Percentiles rank a stretch among this genome's conserved stretches.
Conservation (phyloP, 2,329 filamentous ascomycete genomes). For the Alternaria brassicicola region DNA sequence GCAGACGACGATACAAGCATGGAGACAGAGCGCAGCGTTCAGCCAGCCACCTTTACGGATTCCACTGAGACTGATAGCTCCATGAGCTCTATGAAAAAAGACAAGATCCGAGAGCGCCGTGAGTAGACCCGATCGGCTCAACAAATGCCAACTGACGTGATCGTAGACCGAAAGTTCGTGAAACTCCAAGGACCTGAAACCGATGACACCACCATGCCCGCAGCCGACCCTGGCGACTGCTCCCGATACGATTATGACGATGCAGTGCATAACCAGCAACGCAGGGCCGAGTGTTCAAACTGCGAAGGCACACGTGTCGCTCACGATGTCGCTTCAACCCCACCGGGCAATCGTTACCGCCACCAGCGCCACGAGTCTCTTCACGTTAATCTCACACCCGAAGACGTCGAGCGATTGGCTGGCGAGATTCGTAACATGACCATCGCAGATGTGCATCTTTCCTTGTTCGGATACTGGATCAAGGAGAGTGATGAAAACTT, state of each 20-base stretch:
- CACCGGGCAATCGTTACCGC: not conserved
- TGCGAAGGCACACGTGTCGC: not conserved
- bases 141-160: not conserved
- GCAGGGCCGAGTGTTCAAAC: not conserved
- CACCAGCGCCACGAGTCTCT: conserved; percentile 10
- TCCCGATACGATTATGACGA: not conserved
- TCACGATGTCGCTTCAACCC: not conserved
- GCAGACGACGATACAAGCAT: not conserved
- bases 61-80: not conserved
- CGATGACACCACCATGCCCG: not conserved
- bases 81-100: not conserved
- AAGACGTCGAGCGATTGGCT: conserved; percentile 19
- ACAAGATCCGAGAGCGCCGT: not conserved
- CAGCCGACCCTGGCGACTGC: not conserved
- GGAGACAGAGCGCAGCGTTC: not conserved
- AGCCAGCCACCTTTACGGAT: not conserved
- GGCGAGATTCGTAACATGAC: conserved; percentile 31
- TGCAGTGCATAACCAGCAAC: not conserved
- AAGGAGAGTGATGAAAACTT: conserved; percentile 28
- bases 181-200: not conserved
- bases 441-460: conserved; percentile 34
- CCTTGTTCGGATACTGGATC: conserved; percentile 37
- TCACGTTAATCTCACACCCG: conserved; percentile 12
- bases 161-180: not conserved
- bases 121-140: not conserved